Evolutionary conservation across 2,329 filamentous ascomycete species (phyloP).

Genomic region (Allantophomopsis lycopodina): DNA sequence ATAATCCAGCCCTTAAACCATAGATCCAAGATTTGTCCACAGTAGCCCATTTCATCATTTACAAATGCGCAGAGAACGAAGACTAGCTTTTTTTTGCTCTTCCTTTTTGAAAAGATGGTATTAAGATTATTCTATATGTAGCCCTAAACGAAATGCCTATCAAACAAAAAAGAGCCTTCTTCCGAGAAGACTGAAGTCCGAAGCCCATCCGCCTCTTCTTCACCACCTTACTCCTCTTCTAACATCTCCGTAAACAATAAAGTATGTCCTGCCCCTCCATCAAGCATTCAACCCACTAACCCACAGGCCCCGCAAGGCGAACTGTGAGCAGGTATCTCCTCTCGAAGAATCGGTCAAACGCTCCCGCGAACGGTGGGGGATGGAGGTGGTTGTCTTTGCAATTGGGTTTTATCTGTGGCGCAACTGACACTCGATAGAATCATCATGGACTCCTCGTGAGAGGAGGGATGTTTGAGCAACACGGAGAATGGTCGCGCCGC

Average conservation of each 20-base stretch:
- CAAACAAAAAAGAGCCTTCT: neutral
- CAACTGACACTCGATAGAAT: conserved; percentile 17
- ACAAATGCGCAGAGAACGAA: too few relatives aligned
- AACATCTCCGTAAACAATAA: conserved; percentile 8
- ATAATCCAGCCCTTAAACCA: too few relatives aligned
- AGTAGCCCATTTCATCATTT: too few relatives aligned
- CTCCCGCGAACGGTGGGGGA: conserved; percentile 35
- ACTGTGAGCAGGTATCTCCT: conserved; percentile 10
- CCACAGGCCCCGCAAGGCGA: conserved; percentile 26
- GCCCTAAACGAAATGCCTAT: too few relatives aligned
- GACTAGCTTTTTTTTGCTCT: too few relatives aligned
- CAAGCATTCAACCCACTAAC: conserved; percentile 22
- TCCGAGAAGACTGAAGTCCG: neutral
- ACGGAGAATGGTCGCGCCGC: conserved; percentile 16
- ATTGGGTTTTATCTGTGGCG: conserved; percentile 42
- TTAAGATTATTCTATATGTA: too few relatives aligned
- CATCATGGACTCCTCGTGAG: conserved; percentile 13
- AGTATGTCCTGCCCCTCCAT: conserved; percentile 38
- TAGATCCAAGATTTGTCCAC: too few relatives aligned
- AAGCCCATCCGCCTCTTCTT: neutral
- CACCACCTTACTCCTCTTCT: neutral
- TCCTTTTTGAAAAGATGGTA: too few relatives aligned
- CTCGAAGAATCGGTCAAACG: conserved; percentile 22
- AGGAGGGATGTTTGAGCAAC: conserved; percentile 18
- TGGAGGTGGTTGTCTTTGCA: conserved; percentile 37